Evolutionary conservation across 1,139 yeast genomes (phyloP), one percentile per base, ranked within the genome.

Genomic region (Blastobotrys arbuscula): DNA sequence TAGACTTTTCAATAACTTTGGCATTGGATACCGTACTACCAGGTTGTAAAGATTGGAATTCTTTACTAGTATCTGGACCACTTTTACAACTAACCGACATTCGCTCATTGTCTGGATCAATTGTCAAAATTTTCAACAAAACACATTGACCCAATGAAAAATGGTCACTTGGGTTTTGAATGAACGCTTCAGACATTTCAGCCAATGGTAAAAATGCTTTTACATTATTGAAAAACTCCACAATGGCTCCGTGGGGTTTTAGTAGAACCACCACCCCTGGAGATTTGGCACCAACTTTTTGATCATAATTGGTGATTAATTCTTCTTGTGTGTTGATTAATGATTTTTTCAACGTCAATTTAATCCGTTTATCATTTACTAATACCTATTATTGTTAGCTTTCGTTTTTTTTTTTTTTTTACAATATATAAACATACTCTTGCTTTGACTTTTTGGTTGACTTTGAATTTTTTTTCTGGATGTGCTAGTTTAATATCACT

Each of bases 391-490:
- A 28, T 42, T 16, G 33, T 30, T 39, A 19, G 40, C 36, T 13
- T 44, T 34, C 10, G 47, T 26, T 28, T 44, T 34, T 7, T 19
- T 37, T 31, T n/a, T 35, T 45, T 20, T 47, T 46, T 18, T 44
- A 44, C 16, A 43, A 21, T 35, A 42, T 33, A 13, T 18, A 37
- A 35, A 54, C 59, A 52, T 42, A 69, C 79, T 67, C 96, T 79
- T 53, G 84, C 95, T 60, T 77, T 84, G 36, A 86, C 85, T 57
- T 82, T 84, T 44, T 83, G 72, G 9, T 96, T 97, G 45, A 79
- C 79, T 66, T 86, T 87, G 74, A 82, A 92, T 63, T 89, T 87
- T 71, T 92, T 79, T 67, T 92, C 97, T 5, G 98, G 98, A 62
- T 89, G 84, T 7, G 82, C 80, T 55, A 92, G 73, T 62, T 81